Evolutionary conservation across 2,329 filamentous ascomycete species (phyloP).

Genomic region (Apiospora marii): DNA sequence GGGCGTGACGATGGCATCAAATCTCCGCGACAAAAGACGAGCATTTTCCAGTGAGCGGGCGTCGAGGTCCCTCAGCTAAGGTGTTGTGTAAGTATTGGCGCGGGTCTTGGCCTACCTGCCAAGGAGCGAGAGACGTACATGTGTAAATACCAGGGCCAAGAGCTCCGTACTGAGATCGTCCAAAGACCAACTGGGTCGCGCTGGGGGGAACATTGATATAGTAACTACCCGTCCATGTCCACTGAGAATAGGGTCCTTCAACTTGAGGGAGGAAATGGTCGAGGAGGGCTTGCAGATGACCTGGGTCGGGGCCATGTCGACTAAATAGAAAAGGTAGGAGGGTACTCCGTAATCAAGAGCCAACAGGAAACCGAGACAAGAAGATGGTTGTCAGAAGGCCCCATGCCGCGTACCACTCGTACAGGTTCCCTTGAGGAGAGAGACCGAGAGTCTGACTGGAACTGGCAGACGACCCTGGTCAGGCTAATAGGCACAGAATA

Average conservation of each 20-base stretch:
- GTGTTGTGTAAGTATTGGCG: background rate
- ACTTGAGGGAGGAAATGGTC: conserved; percentile 29
- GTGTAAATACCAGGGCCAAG: conserved; percentile 50
- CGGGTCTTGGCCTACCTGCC: background rate
- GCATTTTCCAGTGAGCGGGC: conserved; percentile 41
- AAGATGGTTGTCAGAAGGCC: background rate
- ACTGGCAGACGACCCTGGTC: background rate
- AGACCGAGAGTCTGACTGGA: background rate
- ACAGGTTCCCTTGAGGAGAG: background rate
- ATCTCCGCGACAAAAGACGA: conserved; percentile 49
- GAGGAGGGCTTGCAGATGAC: conserved; percentile 25
- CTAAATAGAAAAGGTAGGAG: conserved; percentile 18
- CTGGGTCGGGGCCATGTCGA: conserved; percentile 24
- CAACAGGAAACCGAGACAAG: background rate
- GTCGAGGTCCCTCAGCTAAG: conserved; percentile 51
- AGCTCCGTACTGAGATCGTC: conserved; percentile 52
- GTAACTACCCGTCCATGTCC: conserved; percentile 31
- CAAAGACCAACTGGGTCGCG: conserved; percentile 38
- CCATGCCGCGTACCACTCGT: background rate
- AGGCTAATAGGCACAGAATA: background rate
- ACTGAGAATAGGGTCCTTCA: background rate
- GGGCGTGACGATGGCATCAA: conserved; percentile 52
- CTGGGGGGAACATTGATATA: conserved; percentile 23
- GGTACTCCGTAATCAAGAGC: background rate
- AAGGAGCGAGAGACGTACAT: conserved; percentile 41